Evolutionary conservation across 495 filamentous ascomycete species (phyloP), one percentile per base, ranked within the genome.

Genomic region (Neurospora sp.): DNA sequence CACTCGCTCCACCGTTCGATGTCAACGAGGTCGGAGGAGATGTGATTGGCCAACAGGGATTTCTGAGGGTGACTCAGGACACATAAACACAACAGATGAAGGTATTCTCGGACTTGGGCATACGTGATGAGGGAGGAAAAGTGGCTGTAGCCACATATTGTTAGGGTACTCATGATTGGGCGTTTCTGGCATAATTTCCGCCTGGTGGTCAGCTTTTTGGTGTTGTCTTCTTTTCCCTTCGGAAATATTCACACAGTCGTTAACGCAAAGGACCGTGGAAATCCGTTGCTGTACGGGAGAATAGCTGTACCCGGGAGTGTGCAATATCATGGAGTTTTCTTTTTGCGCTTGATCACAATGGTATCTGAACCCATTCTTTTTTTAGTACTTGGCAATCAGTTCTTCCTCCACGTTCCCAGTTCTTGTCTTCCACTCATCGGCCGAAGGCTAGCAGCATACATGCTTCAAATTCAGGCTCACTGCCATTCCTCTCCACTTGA

Each of bases 21-120:
- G 72, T 79, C 78, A 40, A 81, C 78, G 21, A 72, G 80, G 74
- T 77, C 75, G 1, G 80, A 81, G 66, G 80, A 81, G 75, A 45
- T 81, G 5, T 80, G 76, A 74, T 74, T 80, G 11, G 70, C 40
- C 21, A 62, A 39, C 3, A 59, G 70, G n/a, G 34, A 59, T 2
- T 69, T 34, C 3, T 62, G 54, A 34, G 54, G 54, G 9, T 31
- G 54, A 62, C 2, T 5, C 7, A 24, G 28, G 24, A 17, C 28
- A 62, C 2, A 54, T 15, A 28, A 54, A 21, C 21, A 28, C 10
- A 5, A 28, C 45, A 54, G 11, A 28, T 54, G 21, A 11, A 28
- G 45, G 6, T 54, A 54, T 24, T 0, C 45, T 24, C 15, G 45
- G 21, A 11, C 54, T 8, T 15, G 54, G 11, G 15, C 21, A 6